Base-by-base conservation (phyloP, 2,329 filamentous ascomycete species). In the Drechslera avenae region DNA sequence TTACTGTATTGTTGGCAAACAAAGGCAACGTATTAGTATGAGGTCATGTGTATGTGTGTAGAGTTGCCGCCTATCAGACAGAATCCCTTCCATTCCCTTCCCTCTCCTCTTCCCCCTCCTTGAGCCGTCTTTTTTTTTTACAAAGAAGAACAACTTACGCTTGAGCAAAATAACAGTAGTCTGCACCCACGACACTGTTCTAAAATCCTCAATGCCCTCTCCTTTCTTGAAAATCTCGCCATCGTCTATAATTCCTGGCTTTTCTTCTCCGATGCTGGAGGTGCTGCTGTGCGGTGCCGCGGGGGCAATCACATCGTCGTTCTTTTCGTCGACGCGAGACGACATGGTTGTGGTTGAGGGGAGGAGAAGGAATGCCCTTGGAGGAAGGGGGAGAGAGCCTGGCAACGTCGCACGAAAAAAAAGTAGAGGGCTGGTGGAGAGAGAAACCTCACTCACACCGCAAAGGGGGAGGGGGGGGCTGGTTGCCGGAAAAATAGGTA, bases 121-220 rank as follows among this genome's bases (percentile, higher is more conserved):
- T 4, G 21, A 4, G 7, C 21, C 21, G 7, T 7, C 21, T 7
- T 7, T 4, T 23, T 7, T 23, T 13, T 12, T 13, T 12, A 9
- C 9, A 28, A 28, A 28, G 10, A 12, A 9, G 12, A 28, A 26
- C 18, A n/a, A 54, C 61, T 53, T 35, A 69, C 67, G 69, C 67
- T 83, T 83, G 16, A 82, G 64, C 48, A 83, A 81, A 55, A 83
- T 82, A 18, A 82, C 73, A 3, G 79, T 69, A 2, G 80, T 79
- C 16, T 77, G 74, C 13, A 76, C 73, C 81, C 81, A 84, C 49
- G 75, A 73, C 13, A 83, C 80, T 1, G 79, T 82, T 16, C 81
- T 74, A 54, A 83, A 83, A 41, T 83, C 73, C 46, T 83, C 74
- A 16, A 76, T 75, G 32, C 75, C 77, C 30, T 75, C 73, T 1